A percentile compares a stretch with the other conserved stretches of the same genome.
phyloP scores from a whole-genome alignment of 441 rosid genomes.

The Geranium incanum region DNA sequence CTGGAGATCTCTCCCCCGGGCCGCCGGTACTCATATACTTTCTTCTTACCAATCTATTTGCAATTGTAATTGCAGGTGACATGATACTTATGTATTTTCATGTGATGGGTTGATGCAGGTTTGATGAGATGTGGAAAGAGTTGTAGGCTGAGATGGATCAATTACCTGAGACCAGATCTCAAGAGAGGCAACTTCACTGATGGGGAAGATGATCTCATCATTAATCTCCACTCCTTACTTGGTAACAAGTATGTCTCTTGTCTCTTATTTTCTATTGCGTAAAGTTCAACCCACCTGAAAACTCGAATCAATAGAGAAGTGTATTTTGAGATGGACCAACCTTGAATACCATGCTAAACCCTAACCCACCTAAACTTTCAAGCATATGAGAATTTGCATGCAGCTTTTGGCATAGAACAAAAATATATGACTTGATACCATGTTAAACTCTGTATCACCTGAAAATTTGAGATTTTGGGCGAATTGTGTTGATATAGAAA shows the following conservation, averaged over 20 bases:
- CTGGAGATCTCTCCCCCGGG: conserved; percentile 22
- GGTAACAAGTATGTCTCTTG: conserved; percentile 15
- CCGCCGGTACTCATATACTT: conserved; percentile 7
- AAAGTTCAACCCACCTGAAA: too few species aligned
- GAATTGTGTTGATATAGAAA: too few species aligned
- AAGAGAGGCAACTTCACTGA: conserved; percentile 18
- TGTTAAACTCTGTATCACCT: too few species aligned
- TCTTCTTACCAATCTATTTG: not conserved
- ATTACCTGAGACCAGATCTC: conserved; percentile 16
- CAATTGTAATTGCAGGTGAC: not conserved
- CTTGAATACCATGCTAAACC: too few species aligned
- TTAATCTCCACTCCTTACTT: conserved; percentile 16
- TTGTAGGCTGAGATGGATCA: conserved; percentile 18
- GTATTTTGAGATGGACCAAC: too few species aligned
- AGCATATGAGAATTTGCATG: too few species aligned
- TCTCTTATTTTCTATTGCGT: not conserved
- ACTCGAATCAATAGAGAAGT: too few species aligned
- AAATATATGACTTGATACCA: too few species aligned
- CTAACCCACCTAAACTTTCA: too few species aligned
- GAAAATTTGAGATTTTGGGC: too few species aligned
- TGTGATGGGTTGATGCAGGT: not conserved
- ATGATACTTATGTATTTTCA: not conserved
- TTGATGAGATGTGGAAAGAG: conserved; percentile 18
- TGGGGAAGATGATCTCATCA: conserved; percentile 18
- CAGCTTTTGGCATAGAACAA: too few species aligned